phyloP scores from a whole-genome alignment of 257 asterid species.

The Ballota nigra region DNA sequence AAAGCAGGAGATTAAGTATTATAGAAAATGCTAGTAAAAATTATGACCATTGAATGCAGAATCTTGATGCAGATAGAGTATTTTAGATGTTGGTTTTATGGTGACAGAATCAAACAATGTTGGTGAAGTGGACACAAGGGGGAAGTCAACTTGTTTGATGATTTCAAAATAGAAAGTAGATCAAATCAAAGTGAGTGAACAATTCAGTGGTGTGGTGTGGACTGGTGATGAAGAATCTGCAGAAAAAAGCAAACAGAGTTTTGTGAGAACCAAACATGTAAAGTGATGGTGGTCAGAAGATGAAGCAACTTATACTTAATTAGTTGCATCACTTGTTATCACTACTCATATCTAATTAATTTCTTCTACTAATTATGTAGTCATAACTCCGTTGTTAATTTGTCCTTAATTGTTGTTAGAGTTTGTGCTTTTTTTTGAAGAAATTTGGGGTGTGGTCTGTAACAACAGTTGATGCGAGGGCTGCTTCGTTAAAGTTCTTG shows the following conservation, averaged over 20 bases:
- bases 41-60: not conserved
- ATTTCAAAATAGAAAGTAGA: slow-evolving; percentile 21
- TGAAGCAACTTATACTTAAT: not conserved
- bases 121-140: slow-evolving; percentile 28
- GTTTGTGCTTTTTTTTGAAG: too few species aligned
- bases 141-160: slow-evolving; percentile 8
- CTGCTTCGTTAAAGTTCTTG: too few species aligned
- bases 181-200: too few species aligned
- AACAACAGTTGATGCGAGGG: too few species aligned
- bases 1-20: too few species aligned
- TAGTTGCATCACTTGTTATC: not conserved
- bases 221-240: slow-evolving; percentile 18
- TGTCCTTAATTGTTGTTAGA: too few species aligned
- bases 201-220: slow-evolving; percentile 24
- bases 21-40: not conserved
- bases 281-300: not conserved
- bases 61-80: not conserved
- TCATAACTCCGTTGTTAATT: too few species aligned
- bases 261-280: not conserved
- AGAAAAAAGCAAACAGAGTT: not conserved
- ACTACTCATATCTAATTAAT: too few species aligned
- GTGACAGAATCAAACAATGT: slow-evolving; percentile 27
- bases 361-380: too few species aligned
- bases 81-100: not conserved
- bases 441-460: too few species aligned